Percentiles rank a stretch among this genome's conserved stretches.
Conservation (phyloP, 352 stramenopile genomes). For the Globisporangium okanoganense region DNA sequence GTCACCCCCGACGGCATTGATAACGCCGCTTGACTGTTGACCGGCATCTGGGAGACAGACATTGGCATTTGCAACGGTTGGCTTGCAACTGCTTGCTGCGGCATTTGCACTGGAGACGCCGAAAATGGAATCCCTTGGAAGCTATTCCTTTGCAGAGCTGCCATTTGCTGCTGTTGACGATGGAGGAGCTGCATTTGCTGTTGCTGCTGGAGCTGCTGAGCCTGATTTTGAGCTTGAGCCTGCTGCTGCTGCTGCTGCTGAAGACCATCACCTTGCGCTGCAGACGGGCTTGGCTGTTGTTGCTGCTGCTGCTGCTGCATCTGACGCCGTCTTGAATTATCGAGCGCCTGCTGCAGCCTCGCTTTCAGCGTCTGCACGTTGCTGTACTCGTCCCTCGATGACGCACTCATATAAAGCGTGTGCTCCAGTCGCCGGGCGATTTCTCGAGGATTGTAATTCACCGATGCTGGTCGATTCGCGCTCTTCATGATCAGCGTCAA, state of each 20-base stretch:
- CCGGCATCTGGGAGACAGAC: conserved; percentile 35
- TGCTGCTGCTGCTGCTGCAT: conserved; percentile 66
- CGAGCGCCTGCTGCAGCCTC: conserved; percentile 76
- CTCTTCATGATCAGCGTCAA: conserved; percentile 90
- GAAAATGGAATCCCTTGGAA: conserved; percentile 66
- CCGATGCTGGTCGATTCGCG: conserved; percentile 77
- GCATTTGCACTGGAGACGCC: conserved; percentile 26
- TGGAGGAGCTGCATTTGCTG: conserved; percentile 60
- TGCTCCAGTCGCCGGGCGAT: conserved; percentile 83
- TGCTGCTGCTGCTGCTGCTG: conserved; percentile 39
- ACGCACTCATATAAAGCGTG: conserved; percentile 83
- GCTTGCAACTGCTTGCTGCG: conserved; percentile 25
- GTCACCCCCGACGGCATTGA: conserved; percentile 20
- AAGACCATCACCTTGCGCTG: conserved; percentile 12
- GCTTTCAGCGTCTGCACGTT: conserved; percentile 85
- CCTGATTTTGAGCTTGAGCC: conserved; percentile 18
- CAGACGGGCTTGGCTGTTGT: conserved; percentile 24
- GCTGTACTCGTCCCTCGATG: conserved; percentile 83
- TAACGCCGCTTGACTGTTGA: conserved; percentile 13
- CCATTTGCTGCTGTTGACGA: conserved; percentile 66
- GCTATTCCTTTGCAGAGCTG: conserved; percentile 62
- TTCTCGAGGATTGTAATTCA: conserved; percentile 88
- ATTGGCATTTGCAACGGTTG: conserved; percentile 62
- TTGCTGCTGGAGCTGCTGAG: conserved; percentile 51
- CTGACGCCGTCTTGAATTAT: conserved; percentile 75